phyloP scores from a whole-genome alignment of 371 early-diverging fungal genomes.

The Batrachochytrium dendrobatidis region DNA sequence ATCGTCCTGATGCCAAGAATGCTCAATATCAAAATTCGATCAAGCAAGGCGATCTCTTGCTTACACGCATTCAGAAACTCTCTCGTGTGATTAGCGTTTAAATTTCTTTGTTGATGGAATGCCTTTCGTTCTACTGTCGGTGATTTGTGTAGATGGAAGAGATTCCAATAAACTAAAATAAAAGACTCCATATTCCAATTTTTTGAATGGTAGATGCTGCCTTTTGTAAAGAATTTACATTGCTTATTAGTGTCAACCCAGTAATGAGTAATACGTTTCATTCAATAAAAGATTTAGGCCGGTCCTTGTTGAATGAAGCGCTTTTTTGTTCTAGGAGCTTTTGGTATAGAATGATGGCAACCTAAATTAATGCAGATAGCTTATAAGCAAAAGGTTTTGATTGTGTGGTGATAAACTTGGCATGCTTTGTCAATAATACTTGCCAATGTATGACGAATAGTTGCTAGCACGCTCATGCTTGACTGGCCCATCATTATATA shows the following conservation, averaged over 20 bases:
- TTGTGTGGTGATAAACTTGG: background rate
- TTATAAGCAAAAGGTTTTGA: background rate
- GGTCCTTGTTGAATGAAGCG: too few relatives aligned
- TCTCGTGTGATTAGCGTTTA: slow-evolving; percentile 59
- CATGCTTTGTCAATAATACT: background rate
- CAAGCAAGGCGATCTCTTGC: slow-evolving; percentile 92
- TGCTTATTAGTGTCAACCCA: too few relatives aligned
- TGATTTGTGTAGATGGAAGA: too few relatives aligned
- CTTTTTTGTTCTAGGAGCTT: slow-evolving; percentile 40
- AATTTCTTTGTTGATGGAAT: too few relatives aligned
- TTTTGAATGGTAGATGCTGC: too few relatives aligned
- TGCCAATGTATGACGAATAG: slow-evolving; percentile 41
- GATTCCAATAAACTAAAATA: too few relatives aligned
- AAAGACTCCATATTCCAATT: too few relatives aligned
- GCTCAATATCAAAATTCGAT: slow-evolving; percentile 92
- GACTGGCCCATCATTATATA: slow-evolving; percentile 51
- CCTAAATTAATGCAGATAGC: slow-evolving; percentile 12
- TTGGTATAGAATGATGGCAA: slow-evolving; percentile 40
- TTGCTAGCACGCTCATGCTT: slow-evolving; percentile 40
- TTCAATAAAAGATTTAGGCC: too few relatives aligned
- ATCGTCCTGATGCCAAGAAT: slow-evolving; percentile 93
- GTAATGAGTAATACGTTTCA: too few relatives aligned
- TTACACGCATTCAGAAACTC: slow-evolving; percentile 94
- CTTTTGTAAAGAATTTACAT: too few relatives aligned
- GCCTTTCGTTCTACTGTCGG: too few relatives aligned